Percentiles rank a stretch among this genome's conserved stretches.
Conservation (phyloP, 352 stramenopile genomes). For the Phytophthora brassicae region DNA sequence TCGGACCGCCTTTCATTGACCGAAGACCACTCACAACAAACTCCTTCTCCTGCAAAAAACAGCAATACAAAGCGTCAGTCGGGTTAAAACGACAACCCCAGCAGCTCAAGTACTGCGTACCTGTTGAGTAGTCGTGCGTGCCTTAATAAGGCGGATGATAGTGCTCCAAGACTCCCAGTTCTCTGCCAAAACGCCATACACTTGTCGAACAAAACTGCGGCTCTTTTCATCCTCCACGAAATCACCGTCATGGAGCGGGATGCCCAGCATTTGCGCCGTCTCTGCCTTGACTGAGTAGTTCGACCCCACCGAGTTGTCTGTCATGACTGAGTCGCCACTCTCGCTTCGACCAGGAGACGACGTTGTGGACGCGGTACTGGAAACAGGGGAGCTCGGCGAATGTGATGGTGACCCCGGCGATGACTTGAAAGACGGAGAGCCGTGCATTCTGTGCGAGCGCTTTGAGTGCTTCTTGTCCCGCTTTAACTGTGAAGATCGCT, state of each 20-base stretch:
- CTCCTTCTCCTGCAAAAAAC: conserved; percentile 71
- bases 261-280: conserved; percentile 73
- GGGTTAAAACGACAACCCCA: not conserved
- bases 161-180: conserved; percentile 87
- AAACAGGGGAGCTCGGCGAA: conserved; percentile 58
- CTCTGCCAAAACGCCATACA: conserved; percentile 81
- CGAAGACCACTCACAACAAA: conserved; percentile 72
- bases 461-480: conserved; percentile 79
- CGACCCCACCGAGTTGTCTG: conserved; percentile 57
- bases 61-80: conserved; percentile 2
- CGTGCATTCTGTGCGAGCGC: conserved; percentile 58
- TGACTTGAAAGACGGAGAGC: conserved; percentile 67
- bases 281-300: conserved; percentile 85
- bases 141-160: conserved; percentile 81
- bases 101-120: conserved; percentile 22
- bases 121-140: conserved; percentile 68
- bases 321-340: conserved; percentile 57
- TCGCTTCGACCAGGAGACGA: conserved; percentile 72
- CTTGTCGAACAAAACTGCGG: conserved; percentile 61
- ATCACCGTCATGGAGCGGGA: conserved; percentile 68
- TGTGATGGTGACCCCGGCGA: conserved; percentile 72
- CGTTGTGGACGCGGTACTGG: conserved; percentile 53
- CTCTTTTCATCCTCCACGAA: conserved; percentile 50
- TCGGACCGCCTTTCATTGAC: conserved; percentile 70
- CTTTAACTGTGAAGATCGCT: conserved; percentile 85